Evolutionary conservation across 352 stramenopile species (phyloP).

Genomic region (Aphanomyces euteiches): DNA sequence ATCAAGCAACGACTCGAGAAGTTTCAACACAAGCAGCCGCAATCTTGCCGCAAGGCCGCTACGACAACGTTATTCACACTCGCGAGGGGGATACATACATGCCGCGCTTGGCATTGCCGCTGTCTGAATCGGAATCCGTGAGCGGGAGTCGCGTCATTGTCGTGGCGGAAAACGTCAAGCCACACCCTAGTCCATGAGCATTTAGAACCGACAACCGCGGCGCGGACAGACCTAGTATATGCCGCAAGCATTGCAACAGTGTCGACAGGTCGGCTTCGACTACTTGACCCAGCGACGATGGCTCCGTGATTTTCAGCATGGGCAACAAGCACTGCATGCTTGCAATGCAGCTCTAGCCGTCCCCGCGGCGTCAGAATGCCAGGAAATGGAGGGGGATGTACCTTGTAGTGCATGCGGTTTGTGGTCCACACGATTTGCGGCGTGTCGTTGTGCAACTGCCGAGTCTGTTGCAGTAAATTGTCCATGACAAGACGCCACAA

Average conservation of each 20-base stretch:
- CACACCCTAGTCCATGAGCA: constrained; percentile 43
- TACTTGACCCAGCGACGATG: constrained; percentile 50
- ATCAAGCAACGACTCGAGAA: constrained; percentile 63
- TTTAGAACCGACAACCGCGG: constrained; percentile 46
- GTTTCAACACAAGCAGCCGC: constrained; percentile 67
- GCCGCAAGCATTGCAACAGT: constrained; percentile 71
- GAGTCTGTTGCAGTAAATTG: constrained; percentile 77
- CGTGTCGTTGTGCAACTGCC: constrained; percentile 39
- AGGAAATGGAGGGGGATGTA: not conserved
- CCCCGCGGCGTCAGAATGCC: not conserved
- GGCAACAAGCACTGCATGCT: constrained; percentile 86
- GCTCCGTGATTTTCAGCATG: constrained; percentile 65
- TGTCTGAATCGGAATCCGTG: constrained; percentile 68
- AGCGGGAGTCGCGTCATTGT: constrained; percentile 48
- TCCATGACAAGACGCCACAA: constrained; percentile 80
- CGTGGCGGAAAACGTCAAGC: constrained; percentile 34
- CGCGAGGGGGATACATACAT: not conserved
- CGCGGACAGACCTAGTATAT: constrained; percentile 57
- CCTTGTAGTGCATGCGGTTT: constrained; percentile 76
- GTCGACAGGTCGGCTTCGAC: constrained; percentile 57
- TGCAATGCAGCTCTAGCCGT: constrained; percentile 51
- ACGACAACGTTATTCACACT: not conserved
- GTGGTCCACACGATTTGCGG: constrained; percentile 47
- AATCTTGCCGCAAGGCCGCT: constrained; percentile 67
- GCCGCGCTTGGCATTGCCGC: constrained; percentile 58